Evolutionary conservation across 148 eudicot species (phyloP).

Genomic region (Suaeda aralocaspica): DNA sequence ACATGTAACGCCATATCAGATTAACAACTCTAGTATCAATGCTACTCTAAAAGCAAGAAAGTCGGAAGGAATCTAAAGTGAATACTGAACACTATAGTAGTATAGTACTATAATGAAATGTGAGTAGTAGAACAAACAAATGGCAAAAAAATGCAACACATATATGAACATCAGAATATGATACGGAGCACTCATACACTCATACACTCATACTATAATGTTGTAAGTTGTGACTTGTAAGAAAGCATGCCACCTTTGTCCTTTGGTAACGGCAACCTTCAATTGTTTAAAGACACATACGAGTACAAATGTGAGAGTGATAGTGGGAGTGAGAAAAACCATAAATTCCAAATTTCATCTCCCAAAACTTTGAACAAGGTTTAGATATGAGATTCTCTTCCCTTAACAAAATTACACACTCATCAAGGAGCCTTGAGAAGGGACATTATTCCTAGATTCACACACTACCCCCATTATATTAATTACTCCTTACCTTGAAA

Average conservation of each 20-base stretch:
- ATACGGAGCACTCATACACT: too few relatives aligned
- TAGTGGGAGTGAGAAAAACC: conserved; percentile 6
- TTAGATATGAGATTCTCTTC: conserved; percentile 26
- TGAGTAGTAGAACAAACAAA: not conserved
- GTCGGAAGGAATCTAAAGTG: conserved; percentile 1
- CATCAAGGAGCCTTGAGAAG: conserved; percentile 46
- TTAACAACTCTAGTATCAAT: too few relatives aligned
- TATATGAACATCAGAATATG: too few relatives aligned
- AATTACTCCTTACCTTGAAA: conserved; percentile 32
- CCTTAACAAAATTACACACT: conserved; percentile 16
- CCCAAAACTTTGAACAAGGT: conserved; percentile 25
- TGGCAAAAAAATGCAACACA: too few relatives aligned
- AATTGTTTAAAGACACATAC: not conserved
- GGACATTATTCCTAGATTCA: conserved; percentile 39
- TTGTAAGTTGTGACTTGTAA: too few relatives aligned
- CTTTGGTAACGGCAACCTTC: not conserved
- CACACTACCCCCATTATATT: conserved; percentile 20
- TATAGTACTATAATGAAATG: not conserved
- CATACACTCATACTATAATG: too few relatives aligned
- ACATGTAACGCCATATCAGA: too few relatives aligned
- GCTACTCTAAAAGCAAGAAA: not conserved
- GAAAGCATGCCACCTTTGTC: conserved; percentile 15
- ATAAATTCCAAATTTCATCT: conserved; percentile 20
- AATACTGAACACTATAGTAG: not conserved
- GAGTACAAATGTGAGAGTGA: not conserved